Percentiles rank a stretch among this genome's conserved stretches.
phyloP scores from a whole-genome alignment of 2,329 filamentous ascomycete species.

The Leptographium radiaticola region DNA sequence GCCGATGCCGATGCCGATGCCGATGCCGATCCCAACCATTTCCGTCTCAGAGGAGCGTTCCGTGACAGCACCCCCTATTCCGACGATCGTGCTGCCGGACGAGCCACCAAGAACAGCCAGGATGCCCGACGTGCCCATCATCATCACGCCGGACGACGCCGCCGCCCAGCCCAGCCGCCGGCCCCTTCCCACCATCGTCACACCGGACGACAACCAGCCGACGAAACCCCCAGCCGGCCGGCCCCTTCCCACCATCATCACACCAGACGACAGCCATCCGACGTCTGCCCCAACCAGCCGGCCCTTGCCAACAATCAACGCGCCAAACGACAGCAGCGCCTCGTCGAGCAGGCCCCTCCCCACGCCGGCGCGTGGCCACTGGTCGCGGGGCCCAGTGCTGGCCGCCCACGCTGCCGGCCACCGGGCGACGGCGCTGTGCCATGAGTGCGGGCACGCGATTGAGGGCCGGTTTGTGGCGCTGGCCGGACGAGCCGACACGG shows the following conservation, averaged over 20 bases:
- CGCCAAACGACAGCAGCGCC: background rate
- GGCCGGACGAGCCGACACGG: slow-evolving; percentile 37
- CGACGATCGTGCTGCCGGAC: slow-evolving; percentile 27
- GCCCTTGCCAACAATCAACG: slow-evolving; percentile 4
- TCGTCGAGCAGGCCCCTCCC: slow-evolving; percentile 32
- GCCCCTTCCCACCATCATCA: slow-evolving; percentile 26
- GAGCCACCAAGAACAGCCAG: slow-evolving; percentile 8
- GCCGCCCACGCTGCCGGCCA: slow-evolving; percentile 10
- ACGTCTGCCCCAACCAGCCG: slow-evolving; percentile 14
- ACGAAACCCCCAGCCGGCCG: slow-evolving; percentile 9
- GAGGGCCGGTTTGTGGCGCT: slow-evolving; percentile 83
- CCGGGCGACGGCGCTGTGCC: slow-evolving; percentile 60
- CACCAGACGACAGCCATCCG: slow-evolving; percentile 19
- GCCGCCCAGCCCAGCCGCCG: slow-evolving; percentile 13
- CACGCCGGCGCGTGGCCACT: slow-evolving; percentile 39
- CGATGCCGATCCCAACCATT: slow-evolving; percentile 19
- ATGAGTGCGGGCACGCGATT: slow-evolving; percentile 73
- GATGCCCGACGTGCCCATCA: slow-evolving; percentile 4
- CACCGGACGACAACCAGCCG: slow-evolving; percentile 23
- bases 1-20: background rate
- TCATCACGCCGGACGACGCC: background rate
- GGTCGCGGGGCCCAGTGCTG: slow-evolving; percentile 34
- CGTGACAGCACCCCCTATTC: slow-evolving; percentile 22
- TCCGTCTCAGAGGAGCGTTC: slow-evolving; percentile 18
- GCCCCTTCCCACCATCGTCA: slow-evolving; percentile 27